phyloP scores from a whole-genome alignment of 2,329 filamentous ascomycete genomes.

The Diplodia sapinea region DNA sequence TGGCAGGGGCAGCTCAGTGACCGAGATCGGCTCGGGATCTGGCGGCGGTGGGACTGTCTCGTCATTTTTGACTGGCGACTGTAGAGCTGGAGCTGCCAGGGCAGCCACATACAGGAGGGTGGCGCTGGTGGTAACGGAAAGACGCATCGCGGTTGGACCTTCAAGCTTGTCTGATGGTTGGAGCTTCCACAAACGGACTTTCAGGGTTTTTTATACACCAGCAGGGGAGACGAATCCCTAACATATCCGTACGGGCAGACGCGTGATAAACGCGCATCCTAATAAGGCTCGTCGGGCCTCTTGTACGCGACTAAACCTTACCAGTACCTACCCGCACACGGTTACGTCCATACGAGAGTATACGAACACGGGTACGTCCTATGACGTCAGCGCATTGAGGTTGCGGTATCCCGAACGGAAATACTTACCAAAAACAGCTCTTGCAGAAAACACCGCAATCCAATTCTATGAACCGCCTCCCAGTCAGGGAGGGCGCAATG shows the following conservation, averaged over 20 bases:
- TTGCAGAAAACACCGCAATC: neutral
- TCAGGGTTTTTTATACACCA: neutral
- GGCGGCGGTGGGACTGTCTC: slow-evolving; percentile 21
- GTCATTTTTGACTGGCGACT: neutral
- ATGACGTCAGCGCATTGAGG: neutral
- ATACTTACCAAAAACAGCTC: neutral
- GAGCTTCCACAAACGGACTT: neutral
- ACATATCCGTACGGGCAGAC: neutral
- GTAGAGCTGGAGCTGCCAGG: slow-evolving; percentile 4
- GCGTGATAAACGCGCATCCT: neutral
- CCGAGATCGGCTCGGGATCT: slow-evolving; percentile 44
- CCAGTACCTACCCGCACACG: neutral
- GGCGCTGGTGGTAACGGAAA: neutral
- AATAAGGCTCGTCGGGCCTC: neutral
- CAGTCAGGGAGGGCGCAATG: neutral
- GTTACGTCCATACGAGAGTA: neutral
- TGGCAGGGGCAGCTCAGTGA: slow-evolving; percentile 48
- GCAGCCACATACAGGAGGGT: neutral
- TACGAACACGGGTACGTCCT: slow-evolving; percentile 2
- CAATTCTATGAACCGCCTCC: neutral
- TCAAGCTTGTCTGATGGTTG: neutral
- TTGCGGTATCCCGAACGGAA: neutral
- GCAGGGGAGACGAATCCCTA: neutral
- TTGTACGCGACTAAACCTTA: neutral
- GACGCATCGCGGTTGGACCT: neutral